Percentiles rank a stretch among this genome's conserved stretches.
Evolutionary conservation across 2,329 filamentous ascomycete species (phyloP).

Genomic region (Cladosporium velox): DNA sequence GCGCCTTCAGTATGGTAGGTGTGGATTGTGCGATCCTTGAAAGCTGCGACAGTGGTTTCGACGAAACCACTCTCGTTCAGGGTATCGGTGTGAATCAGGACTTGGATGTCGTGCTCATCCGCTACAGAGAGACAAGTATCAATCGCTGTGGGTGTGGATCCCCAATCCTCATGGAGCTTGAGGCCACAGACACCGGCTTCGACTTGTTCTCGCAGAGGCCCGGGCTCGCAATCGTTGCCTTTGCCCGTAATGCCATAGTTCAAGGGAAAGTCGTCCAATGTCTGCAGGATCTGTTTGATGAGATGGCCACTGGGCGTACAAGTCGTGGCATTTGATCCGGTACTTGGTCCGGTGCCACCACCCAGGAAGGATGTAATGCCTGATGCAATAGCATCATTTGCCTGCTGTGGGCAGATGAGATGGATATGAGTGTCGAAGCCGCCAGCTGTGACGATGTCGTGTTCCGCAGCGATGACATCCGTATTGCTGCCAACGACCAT

Average conservation of each 20-base stretch:
- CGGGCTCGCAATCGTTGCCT: constrained; percentile 77
- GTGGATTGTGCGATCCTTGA: constrained; percentile 86
- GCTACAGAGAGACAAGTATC: constrained; percentile 79
- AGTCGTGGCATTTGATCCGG: constrained; percentile 87
- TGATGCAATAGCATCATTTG: constrained; percentile 76
- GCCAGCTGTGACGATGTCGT: constrained; percentile 87
- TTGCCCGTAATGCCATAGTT: constrained; percentile 93
- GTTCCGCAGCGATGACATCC: constrained; percentile 87
- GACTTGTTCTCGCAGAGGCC: constrained; percentile 75
- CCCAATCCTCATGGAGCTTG: constrained; percentile 97
- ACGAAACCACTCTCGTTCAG: constrained; percentile 98
- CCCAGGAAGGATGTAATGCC: constrained; percentile 90
- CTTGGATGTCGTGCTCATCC: constrained; percentile 89
- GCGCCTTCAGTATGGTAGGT: constrained; percentile 97
- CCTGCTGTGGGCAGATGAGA: constrained; percentile 93
- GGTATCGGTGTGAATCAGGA: constrained; percentile 92
- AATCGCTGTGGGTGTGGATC: constrained; percentile 85
- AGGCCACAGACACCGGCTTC: constrained; percentile 83
- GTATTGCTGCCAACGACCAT: constrained; percentile 87
- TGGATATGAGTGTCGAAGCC: constrained; percentile 91
- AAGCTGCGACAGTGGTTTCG: constrained; percentile 81
- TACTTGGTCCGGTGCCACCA: constrained; percentile 89
- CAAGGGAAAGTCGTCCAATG: constrained; percentile 75
- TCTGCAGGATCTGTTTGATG: constrained; percentile 87
- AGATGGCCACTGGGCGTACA: constrained; percentile 85